Conservation (phyloP, 2,329 filamentous ascomycete genomes). For the Didymella arachidicola region DNA sequence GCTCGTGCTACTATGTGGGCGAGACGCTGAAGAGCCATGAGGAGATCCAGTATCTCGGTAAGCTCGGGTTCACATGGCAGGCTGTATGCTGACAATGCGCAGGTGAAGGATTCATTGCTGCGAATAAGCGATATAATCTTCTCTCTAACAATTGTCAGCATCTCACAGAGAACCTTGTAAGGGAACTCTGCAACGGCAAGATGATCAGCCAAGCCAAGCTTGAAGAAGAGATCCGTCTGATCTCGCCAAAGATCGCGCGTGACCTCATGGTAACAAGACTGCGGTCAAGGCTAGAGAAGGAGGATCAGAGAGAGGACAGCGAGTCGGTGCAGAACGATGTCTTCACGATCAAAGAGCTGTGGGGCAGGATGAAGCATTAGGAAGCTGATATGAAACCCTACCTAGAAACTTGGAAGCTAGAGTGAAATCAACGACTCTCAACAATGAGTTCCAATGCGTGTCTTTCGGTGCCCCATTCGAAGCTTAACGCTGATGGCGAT, state of each 20-base stretch:
- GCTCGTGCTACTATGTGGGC: slow-evolving; percentile 23
- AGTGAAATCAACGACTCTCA: neutral
- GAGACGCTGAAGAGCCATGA: slow-evolving; percentile 21
- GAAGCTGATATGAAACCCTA: neutral
- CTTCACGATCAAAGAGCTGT: slow-evolving; percentile 21
- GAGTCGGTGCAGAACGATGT: slow-evolving; percentile 20
- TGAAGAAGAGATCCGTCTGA: slow-evolving; percentile 20
- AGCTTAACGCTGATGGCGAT: too few species aligned
- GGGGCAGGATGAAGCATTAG: slow-evolving; percentile 20
- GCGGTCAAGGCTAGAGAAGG: slow-evolving; percentile 20
- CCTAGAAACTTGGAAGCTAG: neutral
- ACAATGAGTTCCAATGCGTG: too few species aligned
- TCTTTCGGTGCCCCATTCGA: too few species aligned
- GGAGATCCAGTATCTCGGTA: slow-evolving; percentile 19
- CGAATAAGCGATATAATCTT: slow-evolving; percentile 21
- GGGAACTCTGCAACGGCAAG: slow-evolving; percentile 20
- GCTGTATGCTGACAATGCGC: neutral
- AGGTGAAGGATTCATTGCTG: slow-evolving; percentile 19
- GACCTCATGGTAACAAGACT: slow-evolving; percentile 19
- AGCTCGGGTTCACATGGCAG: neutral
- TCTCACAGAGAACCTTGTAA: slow-evolving; percentile 17
- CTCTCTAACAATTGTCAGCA: slow-evolving; percentile 23
- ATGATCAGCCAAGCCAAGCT: slow-evolving; percentile 23
- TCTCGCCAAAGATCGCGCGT: slow-evolving; percentile 22
- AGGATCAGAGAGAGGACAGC: slow-evolving; percentile 21